Evolutionary conservation across 2,329 filamentous ascomycete genomes (phyloP).

Genomic region (Hyphodiscus sp.): DNA sequence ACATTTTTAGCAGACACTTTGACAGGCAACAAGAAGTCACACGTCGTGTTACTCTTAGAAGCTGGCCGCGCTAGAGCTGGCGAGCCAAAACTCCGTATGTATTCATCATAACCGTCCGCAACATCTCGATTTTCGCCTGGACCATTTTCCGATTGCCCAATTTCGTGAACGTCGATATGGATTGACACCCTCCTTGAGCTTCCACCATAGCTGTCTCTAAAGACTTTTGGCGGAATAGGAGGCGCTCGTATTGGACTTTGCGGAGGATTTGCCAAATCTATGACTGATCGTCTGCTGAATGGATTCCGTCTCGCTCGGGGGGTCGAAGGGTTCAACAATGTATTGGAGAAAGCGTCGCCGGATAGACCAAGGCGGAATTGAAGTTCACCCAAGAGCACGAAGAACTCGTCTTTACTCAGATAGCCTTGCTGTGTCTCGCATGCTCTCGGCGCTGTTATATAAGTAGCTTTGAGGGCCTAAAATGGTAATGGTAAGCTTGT

Average conservation of each 20-base stretch:
- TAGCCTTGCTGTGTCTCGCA: not conserved
- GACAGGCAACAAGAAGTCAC: not conserved
- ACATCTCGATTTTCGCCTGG: not conserved
- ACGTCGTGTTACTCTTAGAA: not conserved
- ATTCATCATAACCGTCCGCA: not conserved
- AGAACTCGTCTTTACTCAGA: not conserved
- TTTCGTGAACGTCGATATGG: not conserved
- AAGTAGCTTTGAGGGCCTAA: not conserved
- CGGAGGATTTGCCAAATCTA: not conserved
- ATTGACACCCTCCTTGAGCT: not conserved
- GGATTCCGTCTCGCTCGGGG: not conserved
- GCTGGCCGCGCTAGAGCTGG: not conserved
- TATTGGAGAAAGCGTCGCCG: not conserved
- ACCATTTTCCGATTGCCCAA: not conserved
- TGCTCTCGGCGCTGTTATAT: not conserved
- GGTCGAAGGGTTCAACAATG: not conserved
- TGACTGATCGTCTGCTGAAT: not conserved
- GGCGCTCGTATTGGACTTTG: not conserved
- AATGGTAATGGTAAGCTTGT: not conserved
- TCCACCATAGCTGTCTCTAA: not conserved
- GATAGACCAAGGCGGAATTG: not conserved
- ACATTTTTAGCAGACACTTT: not conserved
- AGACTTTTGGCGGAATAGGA: not conserved
- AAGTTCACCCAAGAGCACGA: not conserved
- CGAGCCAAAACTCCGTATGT: not conserved